phyloP scores from a whole-genome alignment of 495 filamentous ascomycete genomes.

The Trichocladium antarcticum region DNA sequence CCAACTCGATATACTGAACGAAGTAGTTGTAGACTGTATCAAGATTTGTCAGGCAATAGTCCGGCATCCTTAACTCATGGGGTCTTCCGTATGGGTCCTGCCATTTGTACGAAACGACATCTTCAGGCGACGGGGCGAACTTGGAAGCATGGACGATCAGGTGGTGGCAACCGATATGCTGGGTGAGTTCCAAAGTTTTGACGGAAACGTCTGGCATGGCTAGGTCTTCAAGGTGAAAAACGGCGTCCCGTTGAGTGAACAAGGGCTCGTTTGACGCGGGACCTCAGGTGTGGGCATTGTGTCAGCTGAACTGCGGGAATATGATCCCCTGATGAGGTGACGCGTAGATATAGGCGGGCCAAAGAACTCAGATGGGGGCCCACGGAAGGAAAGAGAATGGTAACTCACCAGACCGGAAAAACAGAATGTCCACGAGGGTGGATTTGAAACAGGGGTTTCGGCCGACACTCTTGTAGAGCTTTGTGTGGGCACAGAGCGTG shows the following conservation, averaged over 20 bases:
- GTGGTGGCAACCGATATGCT: slow-evolving; percentile 15
- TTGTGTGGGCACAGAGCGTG: slow-evolving; percentile 11
- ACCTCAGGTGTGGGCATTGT: slow-evolving; percentile 5
- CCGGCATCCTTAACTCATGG: slow-evolving; percentile 17
- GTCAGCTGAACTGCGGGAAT: background rate
- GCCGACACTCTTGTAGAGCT: slow-evolving; percentile 16
- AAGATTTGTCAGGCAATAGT: slow-evolving; percentile 20
- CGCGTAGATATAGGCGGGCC: no score
- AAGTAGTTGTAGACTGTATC: slow-evolving; percentile 13
- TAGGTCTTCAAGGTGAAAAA: slow-evolving; percentile 13
- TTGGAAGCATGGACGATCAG: slow-evolving; percentile 24
- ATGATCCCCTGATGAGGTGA: no score
- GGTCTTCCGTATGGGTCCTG: slow-evolving; percentile 6
- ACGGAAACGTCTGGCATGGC: slow-evolving; percentile 15
- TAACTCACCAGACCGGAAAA: slow-evolving; percentile 19
- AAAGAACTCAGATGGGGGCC: no score
- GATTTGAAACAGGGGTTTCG: slow-evolving; percentile 21
- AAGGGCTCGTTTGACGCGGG: slow-evolving; percentile 24
- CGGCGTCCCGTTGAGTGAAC: slow-evolving; percentile 11
- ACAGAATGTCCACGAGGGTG: slow-evolving; percentile 16
- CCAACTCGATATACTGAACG: slow-evolving; percentile 14
- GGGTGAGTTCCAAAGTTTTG: slow-evolving; percentile 17
- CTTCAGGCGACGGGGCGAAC: slow-evolving; percentile 15
- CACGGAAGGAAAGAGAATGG: no score
- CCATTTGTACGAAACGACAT: slow-evolving; percentile 22